These are phyloP conservation scores for Alternaria viburni DNA, from an alignment of 2,329 filamentous ascomycete species.

Conservation along the genomic window DNA sequence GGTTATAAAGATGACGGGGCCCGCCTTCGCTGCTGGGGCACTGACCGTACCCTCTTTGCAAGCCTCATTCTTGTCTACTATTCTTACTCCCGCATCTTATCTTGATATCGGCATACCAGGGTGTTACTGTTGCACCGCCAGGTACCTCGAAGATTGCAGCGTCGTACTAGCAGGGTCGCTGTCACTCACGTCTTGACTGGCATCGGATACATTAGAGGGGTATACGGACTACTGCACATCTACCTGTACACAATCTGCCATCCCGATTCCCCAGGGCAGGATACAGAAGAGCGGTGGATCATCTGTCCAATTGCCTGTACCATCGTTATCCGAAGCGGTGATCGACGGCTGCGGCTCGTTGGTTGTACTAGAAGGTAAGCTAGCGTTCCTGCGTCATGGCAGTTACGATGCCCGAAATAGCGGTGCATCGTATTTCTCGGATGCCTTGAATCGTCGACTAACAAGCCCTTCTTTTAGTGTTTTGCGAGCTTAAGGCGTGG, in stretches of 20 bases:
- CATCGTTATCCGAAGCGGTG: constrained; percentile 10
- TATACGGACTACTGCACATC: constrained; percentile 1
- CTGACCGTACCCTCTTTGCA: not conserved
- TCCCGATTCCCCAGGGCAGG: constrained; percentile 8
- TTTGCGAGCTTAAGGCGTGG: not conserved
- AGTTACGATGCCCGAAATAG: not conserved
- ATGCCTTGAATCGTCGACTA: not conserved
- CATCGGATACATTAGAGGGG: not conserved
- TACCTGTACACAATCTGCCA: not conserved
- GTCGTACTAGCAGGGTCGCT: constrained; percentile 15
- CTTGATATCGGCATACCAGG: not conserved
- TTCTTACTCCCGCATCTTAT: constrained; percentile 1
- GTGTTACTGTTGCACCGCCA: constrained; percentile 16
- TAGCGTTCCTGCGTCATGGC: constrained; percentile 1
- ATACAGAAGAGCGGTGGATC: constrained; percentile 36
- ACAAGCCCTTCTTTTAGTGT: not conserved
- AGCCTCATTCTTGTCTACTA: not conserved
- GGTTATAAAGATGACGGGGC: not conserved
- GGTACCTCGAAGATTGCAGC: constrained; percentile 21
- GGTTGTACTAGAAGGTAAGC: constrained; percentile 2
- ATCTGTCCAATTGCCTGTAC: constrained; percentile 38
- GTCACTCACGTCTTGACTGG: not conserved
- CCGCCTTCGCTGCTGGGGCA: not conserved
- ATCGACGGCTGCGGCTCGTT: constrained; percentile 6
- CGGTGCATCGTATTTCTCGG: constrained; percentile 2